A percentile compares a stretch with the other conserved stretches of the same genome.
phyloP scores from a whole-genome alignment of 192 early-diverging fungal species.

The Podila epicladia region DNA sequence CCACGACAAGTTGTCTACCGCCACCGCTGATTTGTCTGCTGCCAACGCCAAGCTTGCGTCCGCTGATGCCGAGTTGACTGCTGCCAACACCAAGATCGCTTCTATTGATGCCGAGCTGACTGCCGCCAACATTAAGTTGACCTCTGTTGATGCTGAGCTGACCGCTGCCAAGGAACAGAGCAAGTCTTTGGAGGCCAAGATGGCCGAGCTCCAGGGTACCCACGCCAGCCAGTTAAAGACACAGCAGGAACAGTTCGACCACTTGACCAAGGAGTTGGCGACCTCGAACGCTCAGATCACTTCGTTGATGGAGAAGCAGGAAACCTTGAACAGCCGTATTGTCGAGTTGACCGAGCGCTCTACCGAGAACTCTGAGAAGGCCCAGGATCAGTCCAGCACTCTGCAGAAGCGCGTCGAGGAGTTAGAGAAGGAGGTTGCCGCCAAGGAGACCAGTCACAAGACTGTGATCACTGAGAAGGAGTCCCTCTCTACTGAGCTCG shows the following conservation, averaged over 20 bases:
- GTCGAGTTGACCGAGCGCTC: conserved; percentile 30
- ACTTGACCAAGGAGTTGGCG: conserved; percentile 40
- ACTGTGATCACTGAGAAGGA: conserved; percentile 32
- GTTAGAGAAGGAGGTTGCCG: conserved; percentile 25
- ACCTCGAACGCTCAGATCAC: conserved; percentile 41
- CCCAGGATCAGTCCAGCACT: conserved; percentile 17
- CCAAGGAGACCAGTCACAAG: conserved; percentile 24
- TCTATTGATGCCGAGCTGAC: not conserved
- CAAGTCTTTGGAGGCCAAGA: conserved; percentile 7
- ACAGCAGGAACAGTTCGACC: conserved; percentile 38
- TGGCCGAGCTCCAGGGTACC: conserved; percentile 13
- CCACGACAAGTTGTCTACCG: not conserved
- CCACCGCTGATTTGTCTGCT: not conserved
- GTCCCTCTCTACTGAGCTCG: conserved; percentile 9
- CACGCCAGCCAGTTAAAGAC: conserved; percentile 11
- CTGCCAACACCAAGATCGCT: not conserved
- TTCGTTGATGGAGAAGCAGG: conserved; percentile 24
- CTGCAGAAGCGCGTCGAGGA: conserved; percentile 41
- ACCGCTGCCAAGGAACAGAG: not conserved
- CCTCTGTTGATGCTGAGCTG: not conserved
- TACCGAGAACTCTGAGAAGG: conserved; percentile 27
- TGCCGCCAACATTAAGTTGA: not conserved
- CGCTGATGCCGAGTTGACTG: not conserved
- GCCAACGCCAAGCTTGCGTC: not conserved
- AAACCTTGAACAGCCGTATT: conserved; percentile 23